These are phyloP conservation scores for Barnettozyma sucrosica DNA, from an alignment of 805 yeast genomes.

Conservation along the genomic window DNA sequence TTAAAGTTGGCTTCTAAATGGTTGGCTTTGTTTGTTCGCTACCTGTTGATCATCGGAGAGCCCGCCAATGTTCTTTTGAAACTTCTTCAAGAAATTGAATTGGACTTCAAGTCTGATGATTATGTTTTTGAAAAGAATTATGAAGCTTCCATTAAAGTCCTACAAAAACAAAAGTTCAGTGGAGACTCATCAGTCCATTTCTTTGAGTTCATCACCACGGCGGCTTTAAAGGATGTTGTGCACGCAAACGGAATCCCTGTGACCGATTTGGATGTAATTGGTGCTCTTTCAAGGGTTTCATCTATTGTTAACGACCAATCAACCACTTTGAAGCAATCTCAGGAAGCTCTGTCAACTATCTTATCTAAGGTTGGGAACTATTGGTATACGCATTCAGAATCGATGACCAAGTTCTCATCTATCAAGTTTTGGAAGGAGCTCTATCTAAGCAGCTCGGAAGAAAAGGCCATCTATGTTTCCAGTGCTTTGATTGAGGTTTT, in stretches of 20 bases:
- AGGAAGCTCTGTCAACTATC: slow-evolving; percentile 30
- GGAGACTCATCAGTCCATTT: slow-evolving; percentile 19
- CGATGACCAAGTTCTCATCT: slow-evolving; percentile 14
- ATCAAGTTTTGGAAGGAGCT: slow-evolving; percentile 28
- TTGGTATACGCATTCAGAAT: slow-evolving; percentile 16
- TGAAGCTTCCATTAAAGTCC: slow-evolving; percentile 10
- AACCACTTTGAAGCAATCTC: slow-evolving; percentile 20
- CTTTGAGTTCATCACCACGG: slow-evolving; percentile 31
- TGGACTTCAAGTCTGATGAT: slow-evolving; percentile 19
- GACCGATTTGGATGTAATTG: slow-evolving; percentile 43
- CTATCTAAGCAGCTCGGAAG: slow-evolving; percentile 14
- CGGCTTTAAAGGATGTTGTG: slow-evolving; percentile 27
- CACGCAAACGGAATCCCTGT: slow-evolving; percentile 34
- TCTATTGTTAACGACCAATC: slow-evolving; percentile 26
- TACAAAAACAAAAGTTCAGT: slow-evolving; percentile 16
- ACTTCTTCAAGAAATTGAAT: slow-evolving; percentile 10
- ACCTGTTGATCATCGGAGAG: slow-evolving; percentile 55
- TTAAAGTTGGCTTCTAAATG: slow-evolving; percentile 35
- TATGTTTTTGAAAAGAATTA: slow-evolving; percentile 16
- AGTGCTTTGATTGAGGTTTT: slow-evolving; percentile 33
- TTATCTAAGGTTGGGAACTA: slow-evolving; percentile 44
- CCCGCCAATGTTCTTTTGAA: slow-evolving; percentile 24
- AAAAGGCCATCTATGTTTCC: slow-evolving; percentile 27
- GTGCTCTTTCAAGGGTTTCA: slow-evolving; percentile 35
- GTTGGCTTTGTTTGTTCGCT: slow-evolving; percentile 44